Percentiles rank a stretch among this genome's conserved stretches.
These are phyloP conservation scores for Henningerozyma blattae DNA, from an alignment of 805 yeast species.

Conservation along the genomic window DNA sequence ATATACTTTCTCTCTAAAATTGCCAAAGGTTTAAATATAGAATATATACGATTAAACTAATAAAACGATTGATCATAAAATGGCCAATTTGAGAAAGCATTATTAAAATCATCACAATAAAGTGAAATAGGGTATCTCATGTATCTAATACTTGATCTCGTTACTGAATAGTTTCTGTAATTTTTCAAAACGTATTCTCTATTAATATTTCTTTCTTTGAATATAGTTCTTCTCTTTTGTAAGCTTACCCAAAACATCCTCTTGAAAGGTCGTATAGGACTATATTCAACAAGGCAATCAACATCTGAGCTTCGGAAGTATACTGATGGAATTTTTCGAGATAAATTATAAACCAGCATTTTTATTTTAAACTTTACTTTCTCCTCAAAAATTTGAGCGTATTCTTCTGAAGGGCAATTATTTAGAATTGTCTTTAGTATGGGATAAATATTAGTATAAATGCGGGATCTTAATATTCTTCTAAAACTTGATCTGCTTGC, in stretches of 20 bases:
- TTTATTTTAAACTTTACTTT: constrained; percentile 7
- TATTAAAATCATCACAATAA: constrained; percentile 11
- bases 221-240: constrained; percentile 11
- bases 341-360: constrained; percentile 8
- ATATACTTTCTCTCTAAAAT: too few species aligned
- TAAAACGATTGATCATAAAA: too few species aligned
- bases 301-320: constrained; percentile 12
- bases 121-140: constrained; percentile 19
- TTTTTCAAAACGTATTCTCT: constrained; percentile 14
- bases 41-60: too few species aligned
- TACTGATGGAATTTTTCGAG: constrained; percentile 13
- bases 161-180: constrained; percentile 8
- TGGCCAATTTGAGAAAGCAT: constrained; percentile 22
- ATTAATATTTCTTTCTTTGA: constrained; percentile 16
- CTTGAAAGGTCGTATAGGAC: constrained; percentile 22
- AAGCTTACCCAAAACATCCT: constrained; percentile 25
- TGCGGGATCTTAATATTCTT: constrained; percentile 10
- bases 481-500: constrained; percentile 3
- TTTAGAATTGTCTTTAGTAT: constrained; percentile 11
- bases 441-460: constrained; percentile 15
- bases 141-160: constrained; percentile 18
- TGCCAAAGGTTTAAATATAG: too few species aligned
- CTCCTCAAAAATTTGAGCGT: constrained; percentile 10
- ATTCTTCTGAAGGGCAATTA: constrained; percentile 6
- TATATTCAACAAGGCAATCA: constrained; percentile 16